Evolutionary conservation across 441 rosid genomes (phyloP).

Genomic region (Erodium moschatum): DNA sequence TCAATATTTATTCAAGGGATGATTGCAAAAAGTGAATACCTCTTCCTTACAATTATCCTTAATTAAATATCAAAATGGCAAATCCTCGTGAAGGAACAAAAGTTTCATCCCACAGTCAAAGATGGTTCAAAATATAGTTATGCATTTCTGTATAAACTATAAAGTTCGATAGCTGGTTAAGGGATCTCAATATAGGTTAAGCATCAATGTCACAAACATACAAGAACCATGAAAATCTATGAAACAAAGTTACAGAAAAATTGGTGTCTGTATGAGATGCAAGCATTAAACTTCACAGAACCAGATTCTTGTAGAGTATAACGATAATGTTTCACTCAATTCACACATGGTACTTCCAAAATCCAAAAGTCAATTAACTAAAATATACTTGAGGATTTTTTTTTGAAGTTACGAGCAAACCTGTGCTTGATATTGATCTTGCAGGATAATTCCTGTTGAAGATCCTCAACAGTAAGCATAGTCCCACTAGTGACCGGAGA

Average conservation of each 20-base stretch:
- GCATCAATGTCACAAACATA: neutral
- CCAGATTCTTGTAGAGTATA: neutral
- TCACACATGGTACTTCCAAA: no score
- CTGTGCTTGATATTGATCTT: constrained; percentile 74
- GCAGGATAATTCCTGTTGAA: constrained; percentile 83
- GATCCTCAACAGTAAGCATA: constrained; percentile 70
- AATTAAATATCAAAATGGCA: no score
- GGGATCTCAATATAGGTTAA: no score
- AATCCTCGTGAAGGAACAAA: neutral
- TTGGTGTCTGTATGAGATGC: neutral
- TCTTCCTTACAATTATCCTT: no score
- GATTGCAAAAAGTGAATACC: no score
- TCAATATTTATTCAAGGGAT: neutral
- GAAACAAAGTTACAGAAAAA: no score
- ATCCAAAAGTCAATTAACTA: no score
- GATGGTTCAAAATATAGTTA: neutral
- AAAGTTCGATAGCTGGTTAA: neutral
- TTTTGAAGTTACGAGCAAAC: constrained; percentile 27
- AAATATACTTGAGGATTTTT: no score
- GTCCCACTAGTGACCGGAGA: constrained; percentile 67
- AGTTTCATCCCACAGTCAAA: neutral
- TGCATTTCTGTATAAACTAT: neutral
- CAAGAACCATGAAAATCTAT: neutral
- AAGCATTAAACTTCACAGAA: neutral
- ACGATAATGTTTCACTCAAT: no score